Evolutionary conservation across 2,329 filamentous ascomycete genomes (phyloP).

Genomic region (Arthrobotrys sphaeroides): DNA sequence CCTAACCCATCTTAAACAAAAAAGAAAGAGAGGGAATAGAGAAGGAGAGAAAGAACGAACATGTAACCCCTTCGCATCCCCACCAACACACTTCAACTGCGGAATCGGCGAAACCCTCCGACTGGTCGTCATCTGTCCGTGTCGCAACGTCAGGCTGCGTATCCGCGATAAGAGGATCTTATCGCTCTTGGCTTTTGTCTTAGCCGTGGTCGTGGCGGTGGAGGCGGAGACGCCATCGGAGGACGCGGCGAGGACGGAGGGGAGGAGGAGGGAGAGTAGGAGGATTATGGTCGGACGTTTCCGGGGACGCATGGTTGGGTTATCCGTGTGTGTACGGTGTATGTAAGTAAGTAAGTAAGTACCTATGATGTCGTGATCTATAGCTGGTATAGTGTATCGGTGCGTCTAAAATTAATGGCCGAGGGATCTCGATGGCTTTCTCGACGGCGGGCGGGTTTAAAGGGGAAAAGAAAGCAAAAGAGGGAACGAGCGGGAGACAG

Average conservation of each 20-base stretch:
- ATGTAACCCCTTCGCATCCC: conserved; percentile 45
- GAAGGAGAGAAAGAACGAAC: conserved; percentile 13
- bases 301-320: conserved; percentile 34
- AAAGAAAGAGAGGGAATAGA: not conserved
- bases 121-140: conserved; percentile 50
- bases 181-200: conserved; percentile 53
- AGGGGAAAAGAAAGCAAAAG: not conserved
- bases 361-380: not conserved
- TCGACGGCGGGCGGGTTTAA: not conserved
- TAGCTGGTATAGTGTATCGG: not conserved
- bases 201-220: conserved; percentile 46
- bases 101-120: conserved; percentile 49
- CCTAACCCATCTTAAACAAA: not conserved
- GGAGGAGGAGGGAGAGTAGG: conserved; percentile 25
- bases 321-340: no score
- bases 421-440: not conserved
- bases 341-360: no score
- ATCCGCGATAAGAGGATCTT: conserved; percentile 50
- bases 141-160: conserved; percentile 42
- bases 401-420: not conserved
- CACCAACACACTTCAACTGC: conserved; percentile 51
- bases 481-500: not conserved
- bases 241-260: not conserved
- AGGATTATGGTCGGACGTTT: not conserved
- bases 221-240: conserved; percentile 30